Evolutionary conservation across 2,329 filamentous ascomycete species (phyloP), one percentile per base, ranked within the genome.

Genomic region (Scytalidium sp.): DNA sequence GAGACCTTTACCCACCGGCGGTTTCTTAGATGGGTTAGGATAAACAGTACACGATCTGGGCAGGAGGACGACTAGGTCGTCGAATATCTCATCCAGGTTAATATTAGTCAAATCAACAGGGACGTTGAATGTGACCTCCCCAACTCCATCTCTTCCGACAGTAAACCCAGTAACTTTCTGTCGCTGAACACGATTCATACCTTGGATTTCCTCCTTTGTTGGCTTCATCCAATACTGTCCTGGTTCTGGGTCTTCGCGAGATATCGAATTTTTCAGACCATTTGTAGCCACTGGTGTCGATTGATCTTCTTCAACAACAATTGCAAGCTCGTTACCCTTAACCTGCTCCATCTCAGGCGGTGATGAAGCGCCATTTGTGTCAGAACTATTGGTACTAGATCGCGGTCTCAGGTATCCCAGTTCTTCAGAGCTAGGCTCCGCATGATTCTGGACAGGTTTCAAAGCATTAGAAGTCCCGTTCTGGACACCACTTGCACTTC

Each of bases 151-250:
- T 50, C 94, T 89, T 20, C 94, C 94, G 43, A 97, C 88, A 3
- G 81, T 85, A 62, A 97, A 90, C 60, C 84, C 79, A 7, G 76
- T 72, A 20, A 97, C 81, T 55, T 81, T 83, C 66, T 87, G 83
- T 46, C 90, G 84, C 70, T 96, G 84, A 50, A 88, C 79, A 39
- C 87, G 84, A 64, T 86, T 88, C 87, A 97, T 87, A 54, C 81
- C 81, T 64, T 82, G 80, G 47, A 99, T 79, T 56, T 94, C 85
- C 5, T 87, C 83, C 52, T 85, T 75, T 8, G 81, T 79, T 1
- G 94, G 94, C 45, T 78, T 80, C 80, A 90, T 95, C 86, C 87
- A 97, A 72, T 99, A 99, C 8, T 83, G 75, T 46, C 92, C 93
- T 19, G 85, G 80, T 59, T 58, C 41, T 43, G 54, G 55, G 20